These are phyloP conservation scores for Picochlorum sp. DNA, from an alignment of 139 green algal genomes.

Conservation along the genomic window DNA sequence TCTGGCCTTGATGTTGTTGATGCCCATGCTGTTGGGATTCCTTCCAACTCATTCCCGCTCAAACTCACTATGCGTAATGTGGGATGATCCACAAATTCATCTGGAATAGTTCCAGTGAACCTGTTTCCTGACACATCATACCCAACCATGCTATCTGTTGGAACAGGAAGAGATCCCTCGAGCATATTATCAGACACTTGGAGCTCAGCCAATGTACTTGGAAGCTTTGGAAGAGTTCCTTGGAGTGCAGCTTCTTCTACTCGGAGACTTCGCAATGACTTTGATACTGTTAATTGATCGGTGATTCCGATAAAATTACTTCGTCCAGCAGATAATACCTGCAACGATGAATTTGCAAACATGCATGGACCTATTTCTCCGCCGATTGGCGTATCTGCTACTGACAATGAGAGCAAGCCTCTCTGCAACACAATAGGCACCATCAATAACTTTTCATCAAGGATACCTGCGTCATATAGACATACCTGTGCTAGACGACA, in stretches of 20 bases:
- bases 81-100: constrained; percentile 1
- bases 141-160: background rate
- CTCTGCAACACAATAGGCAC: no score
- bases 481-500: no score
- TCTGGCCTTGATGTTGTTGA: background rate
- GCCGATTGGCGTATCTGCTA: no score
- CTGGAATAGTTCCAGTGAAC: constrained; percentile 4
- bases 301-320: no score
- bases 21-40: background rate
- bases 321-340: no score
- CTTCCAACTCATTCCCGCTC: background rate
- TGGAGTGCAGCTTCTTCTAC: background rate
- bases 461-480: no score
- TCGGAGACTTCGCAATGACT: no score
- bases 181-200: constrained; percentile 3
- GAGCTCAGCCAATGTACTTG: constrained; percentile 2
- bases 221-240: background rate
- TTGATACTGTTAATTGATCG: no score
- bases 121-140: constrained; percentile 5
- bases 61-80: background rate
- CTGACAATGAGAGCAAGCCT: no score
- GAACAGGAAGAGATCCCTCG: background rate
- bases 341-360: no score
- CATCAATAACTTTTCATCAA: no score
- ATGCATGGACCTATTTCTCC: no score